Evolutionary conservation across 129 eudicot genomes (phyloP).

Genomic region (Erigeron canadensis): DNA sequence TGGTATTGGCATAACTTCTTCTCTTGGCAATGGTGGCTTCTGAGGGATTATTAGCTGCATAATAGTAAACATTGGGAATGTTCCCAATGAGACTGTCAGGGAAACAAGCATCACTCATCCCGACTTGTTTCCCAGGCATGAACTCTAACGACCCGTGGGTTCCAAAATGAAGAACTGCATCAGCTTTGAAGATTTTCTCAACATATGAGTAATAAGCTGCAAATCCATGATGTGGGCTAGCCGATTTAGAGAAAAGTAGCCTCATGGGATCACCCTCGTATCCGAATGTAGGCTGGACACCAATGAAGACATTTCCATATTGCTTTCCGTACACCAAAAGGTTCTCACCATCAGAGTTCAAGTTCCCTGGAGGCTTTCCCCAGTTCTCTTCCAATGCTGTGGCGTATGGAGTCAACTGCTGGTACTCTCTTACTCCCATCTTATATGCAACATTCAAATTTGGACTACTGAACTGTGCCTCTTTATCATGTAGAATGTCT

Average conservation of each 20-base stretch:
- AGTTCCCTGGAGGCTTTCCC: conserved; percentile 99
- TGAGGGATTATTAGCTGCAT: conserved; percentile 97
- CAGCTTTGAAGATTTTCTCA: conserved; percentile 91
- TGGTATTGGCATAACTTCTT: conserved; percentile 93
- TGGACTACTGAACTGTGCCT: conserved; percentile 98
- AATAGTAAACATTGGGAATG: conserved; percentile 90
- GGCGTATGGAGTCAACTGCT: conserved; percentile 77
- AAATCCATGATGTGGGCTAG: conserved; percentile 98
- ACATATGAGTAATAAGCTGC: conserved; percentile 97
- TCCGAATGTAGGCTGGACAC: conserved; percentile 99
- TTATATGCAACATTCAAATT: conserved; percentile 88
- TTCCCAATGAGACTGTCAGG: conserved; percentile 97
- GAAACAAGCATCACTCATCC: conserved; percentile 95
- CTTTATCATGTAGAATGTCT: conserved; percentile 95
- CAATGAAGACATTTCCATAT: conserved; percentile 92
- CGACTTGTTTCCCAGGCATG: conserved; percentile 99
- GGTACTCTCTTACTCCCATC: conserved; percentile 91
- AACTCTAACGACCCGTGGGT: conserved; percentile 98
- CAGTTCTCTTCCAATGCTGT: conserved; percentile 88
- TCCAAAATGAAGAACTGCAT: conserved; percentile 95
- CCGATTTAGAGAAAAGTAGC: conserved; percentile 93
- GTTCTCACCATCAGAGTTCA: conserved; percentile 96
- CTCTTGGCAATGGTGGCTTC: conserved; percentile 97
- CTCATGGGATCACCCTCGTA: conserved; percentile 99
- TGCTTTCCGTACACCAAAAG: conserved; percentile 92